Conservation (phyloP, 805 yeast species). For the Kregervanrija fluxuum region DNA sequence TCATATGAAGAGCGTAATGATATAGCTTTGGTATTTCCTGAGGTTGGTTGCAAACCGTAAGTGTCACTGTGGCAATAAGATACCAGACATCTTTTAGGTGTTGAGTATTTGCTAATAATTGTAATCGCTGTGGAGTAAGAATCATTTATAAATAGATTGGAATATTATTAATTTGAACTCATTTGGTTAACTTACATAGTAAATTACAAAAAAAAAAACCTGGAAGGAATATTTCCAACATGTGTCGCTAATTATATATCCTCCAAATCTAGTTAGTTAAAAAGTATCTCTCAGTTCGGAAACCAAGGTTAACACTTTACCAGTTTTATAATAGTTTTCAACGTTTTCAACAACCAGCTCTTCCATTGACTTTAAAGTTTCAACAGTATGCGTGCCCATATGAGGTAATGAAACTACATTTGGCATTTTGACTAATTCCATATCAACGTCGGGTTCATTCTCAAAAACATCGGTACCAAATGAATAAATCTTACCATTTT, state of each 20-base stretch:
- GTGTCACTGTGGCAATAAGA: slow-evolving; percentile 69
- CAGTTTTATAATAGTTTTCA: slow-evolving; percentile 45
- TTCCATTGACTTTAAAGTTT: slow-evolving; percentile 77
- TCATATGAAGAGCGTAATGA: slow-evolving; percentile 50
- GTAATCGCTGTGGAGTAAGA: slow-evolving; percentile 50
- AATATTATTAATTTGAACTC: no score
- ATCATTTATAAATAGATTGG: slow-evolving; percentile 15
- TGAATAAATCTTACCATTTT: slow-evolving; percentile 57
- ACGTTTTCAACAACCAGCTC: slow-evolving; percentile 67
- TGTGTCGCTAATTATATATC: no score
- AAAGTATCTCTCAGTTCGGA: slow-evolving; percentile 52
- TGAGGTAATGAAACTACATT: slow-evolving; percentile 83
- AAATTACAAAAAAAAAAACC: no score
- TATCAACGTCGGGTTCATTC: slow-evolving; percentile 59
- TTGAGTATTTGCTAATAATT: slow-evolving; percentile 46
- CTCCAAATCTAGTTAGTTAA: slow-evolving; percentile 8
- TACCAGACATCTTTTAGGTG: slow-evolving; percentile 60
- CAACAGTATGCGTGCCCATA: slow-evolving; percentile 75
- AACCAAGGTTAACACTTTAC: slow-evolving; percentile 66
- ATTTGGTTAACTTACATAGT: no score
- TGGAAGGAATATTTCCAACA: no score
- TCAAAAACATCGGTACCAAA: slow-evolving; percentile 76
- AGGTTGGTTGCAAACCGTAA: slow-evolving; percentile 77
- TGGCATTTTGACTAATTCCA: slow-evolving; percentile 53
- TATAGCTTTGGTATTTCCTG: slow-evolving; percentile 70